Evolutionary conservation across 805 yeast genomes (phyloP), one percentile per base, ranked within the genome.

Genomic region (Zygotorulaspora danielsina): DNA sequence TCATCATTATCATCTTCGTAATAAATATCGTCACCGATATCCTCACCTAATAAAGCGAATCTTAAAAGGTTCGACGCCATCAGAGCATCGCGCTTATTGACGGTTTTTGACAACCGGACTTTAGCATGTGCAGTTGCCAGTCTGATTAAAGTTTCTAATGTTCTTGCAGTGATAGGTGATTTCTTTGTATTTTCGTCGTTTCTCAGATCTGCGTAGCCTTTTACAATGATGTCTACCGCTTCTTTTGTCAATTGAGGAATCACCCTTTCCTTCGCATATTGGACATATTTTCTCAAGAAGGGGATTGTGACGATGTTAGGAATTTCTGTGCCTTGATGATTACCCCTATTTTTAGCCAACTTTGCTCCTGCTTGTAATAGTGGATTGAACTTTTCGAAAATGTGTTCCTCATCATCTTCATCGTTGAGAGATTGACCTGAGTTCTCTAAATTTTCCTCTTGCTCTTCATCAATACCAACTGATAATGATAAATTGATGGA

Each of bases 131-230:
- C 97, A 1, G 97, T 85, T 0, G 97, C 73, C 44, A 90, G 70
- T 71, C 98, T 95, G 61, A 90, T 90, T 49, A 90, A 71, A 0
- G 98, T 90, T 65, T 90, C 98, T 51, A 90, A 71, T 4, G 97
- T 93, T 79, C 98, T 84, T n/a, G 97, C 95, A 2, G 98, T 90
- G 50, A 90, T 85, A 25, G 98, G 97, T 1, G 96, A 82, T 0
- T 96, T 89, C 56, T 79, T 75, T 38, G 83, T 76, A 50, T 80
- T 84, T 55, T 80, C 82, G 48, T 82, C 84, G 60, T 88, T 89
- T 68, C 98, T 77, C 49, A 93, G 71, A 9, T 79, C 78, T 2
- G 95, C 70, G 59, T 90, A 93, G 12, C 84, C 77, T 38, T 74
- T 76, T 16, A 88, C 93, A 54, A 93, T 87, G 60, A 81, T 75